Base-by-base conservation (phyloP, 441 rosid species). In the Mallotus japonicus region DNA sequence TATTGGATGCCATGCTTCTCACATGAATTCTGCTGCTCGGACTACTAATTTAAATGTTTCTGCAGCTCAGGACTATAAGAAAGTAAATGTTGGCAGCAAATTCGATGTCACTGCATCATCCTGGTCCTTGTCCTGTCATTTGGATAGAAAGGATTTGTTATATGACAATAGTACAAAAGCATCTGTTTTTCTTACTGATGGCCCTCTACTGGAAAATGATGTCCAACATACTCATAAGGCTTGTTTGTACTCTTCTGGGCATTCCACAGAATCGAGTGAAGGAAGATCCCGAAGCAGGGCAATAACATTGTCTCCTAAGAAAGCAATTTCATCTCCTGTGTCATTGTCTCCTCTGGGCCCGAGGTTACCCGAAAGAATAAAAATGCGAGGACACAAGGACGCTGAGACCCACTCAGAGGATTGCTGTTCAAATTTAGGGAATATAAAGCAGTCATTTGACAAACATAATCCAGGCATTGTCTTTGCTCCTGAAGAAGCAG, bases 311-410 rank as follows among this genome's bases (percentile, higher is more conserved):
- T 83, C 89, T 58, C 78, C 84, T 13, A 61, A 73, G 71, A 81
- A 72, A 70, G 60, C 77, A 24, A 58, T 75, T 68, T 83, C 85
- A 20, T 81, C 96, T 34, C 88, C 90, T 76, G 89, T 87, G 62
- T 87, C 93, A 40, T 80, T 89, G 72, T 95, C 99, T 57, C 99
- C 99, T 69, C 89, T 95, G 58, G 95, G 99, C 73, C 97, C 95
- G 32, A 94, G 80, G 78, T 82, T 83, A 72, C 81, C 85, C 50
- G 93, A 81, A 77, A 87, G 88, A 81, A 78, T 80, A 28, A 87
- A 85, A 74, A 54, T 81, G 74, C 85, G 76, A 76, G 77, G 82
- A 76, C 57, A 73, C 79, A 71, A 76, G 76, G 77, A 77, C 76
- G 67, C 77, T 72, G 74, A 79, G 73, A 82, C 62, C 69, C 80